phyloP scores from a whole-genome alignment of 2,329 filamentous ascomycete species.

The Pseudogymnoascus sp. region DNA sequence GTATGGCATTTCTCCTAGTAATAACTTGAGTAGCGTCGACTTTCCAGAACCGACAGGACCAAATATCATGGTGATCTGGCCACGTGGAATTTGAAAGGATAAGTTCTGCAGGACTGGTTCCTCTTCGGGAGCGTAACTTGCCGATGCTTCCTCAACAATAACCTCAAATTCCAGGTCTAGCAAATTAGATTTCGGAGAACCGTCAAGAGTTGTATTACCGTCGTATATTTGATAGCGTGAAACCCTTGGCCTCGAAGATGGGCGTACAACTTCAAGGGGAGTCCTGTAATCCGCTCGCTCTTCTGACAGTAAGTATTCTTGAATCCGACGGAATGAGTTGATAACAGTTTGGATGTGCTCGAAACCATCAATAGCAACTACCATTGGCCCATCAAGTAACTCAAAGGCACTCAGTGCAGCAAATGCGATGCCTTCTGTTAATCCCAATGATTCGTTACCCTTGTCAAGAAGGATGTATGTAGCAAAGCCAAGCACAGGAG shows the following conservation, averaged over 20 bases:
- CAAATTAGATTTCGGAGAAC: neutral
- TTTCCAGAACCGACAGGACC: constrained; percentile 44
- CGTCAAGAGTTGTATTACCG: neutral
- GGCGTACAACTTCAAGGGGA: neutral
- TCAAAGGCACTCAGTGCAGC: neutral
- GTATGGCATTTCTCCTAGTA: constrained; percentile 33
- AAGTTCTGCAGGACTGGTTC: neutral
- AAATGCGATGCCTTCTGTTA: neutral
- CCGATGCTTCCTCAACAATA: neutral
- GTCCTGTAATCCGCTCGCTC: neutral
- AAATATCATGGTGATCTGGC: constrained; percentile 14
- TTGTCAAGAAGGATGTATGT: neutral
- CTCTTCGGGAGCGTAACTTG: neutral
- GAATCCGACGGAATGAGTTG: neutral
- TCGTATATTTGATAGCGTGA: neutral
- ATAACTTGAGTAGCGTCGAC: constrained; percentile 39
- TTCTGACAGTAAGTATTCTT: neutral
- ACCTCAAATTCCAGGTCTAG: neutral
- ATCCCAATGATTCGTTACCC: neutral
- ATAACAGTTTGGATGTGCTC: neutral
- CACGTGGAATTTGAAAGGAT: neutral
- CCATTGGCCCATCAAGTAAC: neutral
- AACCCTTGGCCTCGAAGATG: neutral
- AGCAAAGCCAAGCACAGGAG: neutral
- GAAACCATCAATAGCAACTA: neutral